A percentile compares a stretch with the other conserved stretches of the same genome.
Evolutionary conservation across 176 grass and related monocot species (phyloP).

Genomic region (Stipa capillata): DNA sequence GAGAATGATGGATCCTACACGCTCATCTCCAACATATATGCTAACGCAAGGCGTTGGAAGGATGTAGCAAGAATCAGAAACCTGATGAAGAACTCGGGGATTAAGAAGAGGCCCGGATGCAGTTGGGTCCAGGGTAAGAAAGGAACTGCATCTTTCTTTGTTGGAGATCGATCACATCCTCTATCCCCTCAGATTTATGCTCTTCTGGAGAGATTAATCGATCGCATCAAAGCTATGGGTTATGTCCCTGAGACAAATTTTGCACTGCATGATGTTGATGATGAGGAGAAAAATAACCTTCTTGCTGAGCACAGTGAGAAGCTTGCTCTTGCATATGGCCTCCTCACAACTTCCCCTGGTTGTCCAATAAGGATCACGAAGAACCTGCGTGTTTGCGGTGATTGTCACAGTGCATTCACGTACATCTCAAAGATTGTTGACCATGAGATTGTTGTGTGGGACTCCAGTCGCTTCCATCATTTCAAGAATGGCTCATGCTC

Average conservation of each 20-base stretch:
- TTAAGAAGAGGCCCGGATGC: slow-evolving; percentile 82
- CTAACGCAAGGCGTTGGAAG: slow-evolving; percentile 66
- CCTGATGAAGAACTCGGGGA: slow-evolving; percentile 61
- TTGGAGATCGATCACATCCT: slow-evolving; percentile 69
- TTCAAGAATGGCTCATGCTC: slow-evolving; percentile 76
- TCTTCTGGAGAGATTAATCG: slow-evolving; percentile 56
- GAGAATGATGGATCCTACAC: slow-evolving; percentile 87
- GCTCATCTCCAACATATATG: slow-evolving; percentile 87
- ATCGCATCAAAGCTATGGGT: slow-evolving; percentile 65
- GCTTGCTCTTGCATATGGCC: slow-evolving; percentile 74
- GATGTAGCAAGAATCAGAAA: slow-evolving; percentile 65
- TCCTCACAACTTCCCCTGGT: slow-evolving; percentile 57
- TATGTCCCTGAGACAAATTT: slow-evolving; percentile 76
- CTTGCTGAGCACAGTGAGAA: slow-evolving; percentile 80
- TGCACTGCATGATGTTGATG: slow-evolving; percentile 82
- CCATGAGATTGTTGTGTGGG: slow-evolving; percentile 82
- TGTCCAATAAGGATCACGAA: slow-evolving; percentile 78
- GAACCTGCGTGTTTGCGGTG: slow-evolving; percentile 76
- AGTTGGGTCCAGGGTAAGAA: slow-evolving; percentile 85
- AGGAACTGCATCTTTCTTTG: slow-evolving; percentile 70
- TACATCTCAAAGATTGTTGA: slow-evolving; percentile 77
- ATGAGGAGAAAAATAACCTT: slow-evolving; percentile 78
- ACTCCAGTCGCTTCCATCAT: slow-evolving; percentile 84
- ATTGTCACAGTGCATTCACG: slow-evolving; percentile 74
- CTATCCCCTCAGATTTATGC: slow-evolving; percentile 66